Conservation (phyloP, 2,329 filamentous ascomycete genomes). For the Cytospora leucostoma region DNA sequence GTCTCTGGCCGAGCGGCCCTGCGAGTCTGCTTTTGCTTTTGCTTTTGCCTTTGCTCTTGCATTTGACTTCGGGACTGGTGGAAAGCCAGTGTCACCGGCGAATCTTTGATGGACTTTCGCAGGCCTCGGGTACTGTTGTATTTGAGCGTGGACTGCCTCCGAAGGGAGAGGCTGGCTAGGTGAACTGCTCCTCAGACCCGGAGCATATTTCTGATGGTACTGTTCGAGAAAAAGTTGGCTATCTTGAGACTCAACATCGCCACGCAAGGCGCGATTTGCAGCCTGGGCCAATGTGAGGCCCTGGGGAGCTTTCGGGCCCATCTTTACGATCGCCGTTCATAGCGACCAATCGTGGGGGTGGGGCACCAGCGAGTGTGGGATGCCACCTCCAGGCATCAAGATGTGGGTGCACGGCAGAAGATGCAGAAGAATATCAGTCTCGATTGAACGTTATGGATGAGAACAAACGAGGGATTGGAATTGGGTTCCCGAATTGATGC, state of each 20-base stretch:
- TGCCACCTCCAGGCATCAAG: not conserved
- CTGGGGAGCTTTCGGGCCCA: constrained; percentile 26
- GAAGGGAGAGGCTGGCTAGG: constrained; percentile 13
- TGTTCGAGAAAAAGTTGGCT: constrained; percentile 45
- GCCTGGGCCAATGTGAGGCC: constrained; percentile 34
- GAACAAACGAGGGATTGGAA: no score
- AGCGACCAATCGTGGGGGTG: constrained; percentile 13
- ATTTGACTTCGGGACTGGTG: not conserved
- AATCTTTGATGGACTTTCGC: constrained; percentile 21
- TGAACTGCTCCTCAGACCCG: constrained; percentile 31
- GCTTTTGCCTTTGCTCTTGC: not conserved
- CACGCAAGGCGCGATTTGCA: constrained; percentile 35
- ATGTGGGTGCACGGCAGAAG: not conserved
- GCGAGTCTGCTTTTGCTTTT: constrained; percentile 1
- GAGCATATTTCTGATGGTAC: constrained; percentile 43
- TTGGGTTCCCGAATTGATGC: no score
- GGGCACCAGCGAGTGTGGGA: not conserved
- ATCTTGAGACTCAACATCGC: constrained; percentile 45
- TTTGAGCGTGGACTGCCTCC: not conserved
- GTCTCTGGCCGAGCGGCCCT: constrained; percentile 5
- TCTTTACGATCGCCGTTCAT: constrained; percentile 20
- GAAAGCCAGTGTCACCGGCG: not conserved
- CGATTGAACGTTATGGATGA: no score
- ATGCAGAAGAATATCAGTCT: not conserved
- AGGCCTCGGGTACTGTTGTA: constrained; percentile 10